phyloP scores from a whole-genome alignment of 148 eudicot genomes.

The Vaccinium macrocarpon region DNA sequence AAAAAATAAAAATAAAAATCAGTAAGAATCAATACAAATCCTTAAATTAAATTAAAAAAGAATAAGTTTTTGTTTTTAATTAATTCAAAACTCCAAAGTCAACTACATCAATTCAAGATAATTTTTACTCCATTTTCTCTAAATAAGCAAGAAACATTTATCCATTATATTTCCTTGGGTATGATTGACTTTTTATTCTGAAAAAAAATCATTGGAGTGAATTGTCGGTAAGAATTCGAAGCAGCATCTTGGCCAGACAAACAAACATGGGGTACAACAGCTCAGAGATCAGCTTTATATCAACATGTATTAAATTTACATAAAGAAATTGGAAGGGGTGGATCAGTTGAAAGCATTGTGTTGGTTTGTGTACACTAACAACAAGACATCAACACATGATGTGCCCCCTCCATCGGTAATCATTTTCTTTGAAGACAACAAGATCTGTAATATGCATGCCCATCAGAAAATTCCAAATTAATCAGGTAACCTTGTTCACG shows the following conservation, averaged over 20 bases:
- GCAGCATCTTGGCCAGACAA: neutral
- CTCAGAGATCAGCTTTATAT: neutral
- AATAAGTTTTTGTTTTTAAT: too few relatives aligned
- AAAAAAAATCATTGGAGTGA: neutral
- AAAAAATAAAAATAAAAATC: too few relatives aligned
- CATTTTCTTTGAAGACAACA: neutral
- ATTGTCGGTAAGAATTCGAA: neutral
- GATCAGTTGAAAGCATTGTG: neutral
- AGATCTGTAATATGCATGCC: neutral
- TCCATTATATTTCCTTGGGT: too few relatives aligned
- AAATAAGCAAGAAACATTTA: too few relatives aligned
- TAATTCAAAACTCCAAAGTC: too few relatives aligned
- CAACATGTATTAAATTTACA: neutral
- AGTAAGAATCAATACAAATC: too few relatives aligned
- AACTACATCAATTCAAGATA: too few relatives aligned
- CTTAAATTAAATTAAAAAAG: too few relatives aligned
- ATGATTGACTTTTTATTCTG: neutral
- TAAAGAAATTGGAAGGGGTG: neutral
- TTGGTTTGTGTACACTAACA: neutral
- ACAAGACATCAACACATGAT: conserved; percentile 2
- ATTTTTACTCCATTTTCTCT: too few relatives aligned
- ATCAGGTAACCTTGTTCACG: too few relatives aligned
- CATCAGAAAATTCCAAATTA: too few relatives aligned
- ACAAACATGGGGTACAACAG: conserved; percentile 2
- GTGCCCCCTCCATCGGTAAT: neutral